phyloP scores from a whole-genome alignment of 2,329 filamentous ascomycete species.

The Sporothrix luriei region DNA sequence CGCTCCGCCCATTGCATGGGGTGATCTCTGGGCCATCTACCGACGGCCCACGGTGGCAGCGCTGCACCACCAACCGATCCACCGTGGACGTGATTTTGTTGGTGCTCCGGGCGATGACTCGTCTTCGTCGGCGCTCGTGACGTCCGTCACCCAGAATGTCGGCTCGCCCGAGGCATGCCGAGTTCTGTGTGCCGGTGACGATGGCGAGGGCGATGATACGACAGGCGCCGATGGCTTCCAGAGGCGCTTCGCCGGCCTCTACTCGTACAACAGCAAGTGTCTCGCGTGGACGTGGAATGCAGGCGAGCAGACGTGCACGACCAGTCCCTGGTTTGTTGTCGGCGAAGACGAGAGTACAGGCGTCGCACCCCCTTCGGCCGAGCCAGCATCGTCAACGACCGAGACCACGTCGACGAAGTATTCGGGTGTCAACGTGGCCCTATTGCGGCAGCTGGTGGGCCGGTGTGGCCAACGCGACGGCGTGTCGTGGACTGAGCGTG shows the following conservation, averaged over 20 bases:
- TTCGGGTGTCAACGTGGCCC: constrained; percentile 46
- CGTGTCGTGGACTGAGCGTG: constrained; percentile 28
- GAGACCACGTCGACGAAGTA: constrained; percentile 38
- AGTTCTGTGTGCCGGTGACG: constrained; percentile 47
- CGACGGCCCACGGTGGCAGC: constrained; percentile 47
- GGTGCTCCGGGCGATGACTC: constrained; percentile 50
- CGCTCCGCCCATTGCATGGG: constrained; percentile 49
- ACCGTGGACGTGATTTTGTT: constrained; percentile 52
- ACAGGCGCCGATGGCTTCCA: not conserved
- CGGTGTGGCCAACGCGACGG: constrained; percentile 29
- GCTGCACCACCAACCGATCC: constrained; percentile 45
- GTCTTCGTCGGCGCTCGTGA: constrained; percentile 43
- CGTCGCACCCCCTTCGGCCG: not conserved
- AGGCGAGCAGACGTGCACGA: constrained; percentile 47
- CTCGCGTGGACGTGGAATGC: constrained; percentile 57
- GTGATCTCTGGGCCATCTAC: constrained; percentile 55
- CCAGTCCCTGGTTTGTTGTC: constrained; percentile 55
- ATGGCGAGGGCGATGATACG: constrained; percentile 20
- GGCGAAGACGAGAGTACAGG: constrained; percentile 41
- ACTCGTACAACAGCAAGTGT: constrained; percentile 42
- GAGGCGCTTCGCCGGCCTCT: constrained; percentile 1
- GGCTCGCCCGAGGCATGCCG: constrained; percentile 49
- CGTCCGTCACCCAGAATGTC: constrained; percentile 39
- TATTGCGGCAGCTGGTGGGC: constrained; percentile 31
- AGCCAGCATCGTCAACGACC: not conserved